Percentiles rank a stretch among this genome's conserved stretches.
Evolutionary conservation across 495 filamentous ascomycete species (phyloP).

Genomic region (Tuber calosporum): DNA sequence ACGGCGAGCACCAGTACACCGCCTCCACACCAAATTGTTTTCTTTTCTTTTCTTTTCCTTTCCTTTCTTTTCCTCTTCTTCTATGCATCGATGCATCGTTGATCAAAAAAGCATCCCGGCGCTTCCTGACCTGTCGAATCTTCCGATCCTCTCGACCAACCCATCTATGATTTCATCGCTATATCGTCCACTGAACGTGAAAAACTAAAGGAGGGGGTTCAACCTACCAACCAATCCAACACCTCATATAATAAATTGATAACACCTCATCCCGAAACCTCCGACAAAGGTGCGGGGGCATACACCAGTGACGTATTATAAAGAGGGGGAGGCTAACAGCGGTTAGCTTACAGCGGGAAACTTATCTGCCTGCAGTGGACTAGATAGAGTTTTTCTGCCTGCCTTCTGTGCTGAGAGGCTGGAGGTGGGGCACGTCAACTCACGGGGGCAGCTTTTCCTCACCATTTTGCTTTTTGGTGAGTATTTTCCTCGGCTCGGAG

Average conservation of each 20-base stretch:
- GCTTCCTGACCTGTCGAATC: neutral
- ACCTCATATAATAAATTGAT: too few species aligned
- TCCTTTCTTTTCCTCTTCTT: neutral
- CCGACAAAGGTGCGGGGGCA: neutral
- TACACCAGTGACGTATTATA: neutral
- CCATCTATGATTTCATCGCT: neutral
- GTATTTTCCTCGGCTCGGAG: neutral
- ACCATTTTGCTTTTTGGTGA: neutral
- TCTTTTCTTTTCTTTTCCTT: neutral
- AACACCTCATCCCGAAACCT: neutral
- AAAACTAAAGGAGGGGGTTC: neutral
- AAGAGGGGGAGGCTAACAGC: neutral
- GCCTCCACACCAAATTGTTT: neutral
- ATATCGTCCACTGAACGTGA: too few species aligned
- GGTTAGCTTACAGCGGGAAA: slow-evolving; percentile 3
- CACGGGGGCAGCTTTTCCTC: neutral
- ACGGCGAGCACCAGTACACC: neutral
- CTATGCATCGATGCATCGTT: slow-evolving; percentile 5
- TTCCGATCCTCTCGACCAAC: neutral
- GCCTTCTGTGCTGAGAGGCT: neutral
- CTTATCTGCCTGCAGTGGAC: neutral
- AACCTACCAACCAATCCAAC: neutral
- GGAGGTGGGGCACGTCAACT: neutral
- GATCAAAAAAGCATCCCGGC: neutral
- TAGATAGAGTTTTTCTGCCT: neutral